Percentiles rank a stretch among this genome's conserved stretches.
These are phyloP conservation scores for Fusarium sp. DNA, from an alignment of 2,329 filamentous ascomycete species.

Conservation along the genomic window DNA sequence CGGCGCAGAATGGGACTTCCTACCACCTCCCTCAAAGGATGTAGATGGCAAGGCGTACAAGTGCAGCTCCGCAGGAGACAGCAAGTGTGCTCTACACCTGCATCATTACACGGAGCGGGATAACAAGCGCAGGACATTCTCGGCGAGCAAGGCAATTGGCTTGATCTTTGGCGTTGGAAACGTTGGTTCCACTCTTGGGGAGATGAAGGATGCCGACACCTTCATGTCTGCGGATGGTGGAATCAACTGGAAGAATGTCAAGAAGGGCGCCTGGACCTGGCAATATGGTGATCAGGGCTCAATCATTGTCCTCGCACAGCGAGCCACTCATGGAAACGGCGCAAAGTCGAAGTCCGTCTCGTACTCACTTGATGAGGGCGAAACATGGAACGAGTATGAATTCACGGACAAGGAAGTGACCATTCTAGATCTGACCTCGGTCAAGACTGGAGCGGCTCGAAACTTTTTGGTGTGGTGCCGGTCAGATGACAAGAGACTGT, in stretches of 20 bases:
- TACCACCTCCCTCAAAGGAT: conserved; percentile 76
- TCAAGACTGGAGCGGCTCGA: conserved; percentile 85
- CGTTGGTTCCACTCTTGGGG: conserved; percentile 74
- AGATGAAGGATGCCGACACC: conserved; percentile 78
- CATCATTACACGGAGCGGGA: conserved; percentile 93
- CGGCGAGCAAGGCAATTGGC: conserved; percentile 85
- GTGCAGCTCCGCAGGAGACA: conserved; percentile 68
- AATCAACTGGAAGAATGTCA: conserved; percentile 82
- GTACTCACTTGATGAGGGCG: conserved; percentile 83
- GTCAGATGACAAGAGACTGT: conserved; percentile 61
- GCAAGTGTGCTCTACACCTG: conserved; percentile 85
- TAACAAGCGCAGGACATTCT: conserved; percentile 85
- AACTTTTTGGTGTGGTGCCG: conserved; percentile 93
- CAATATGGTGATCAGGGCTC: conserved; percentile 96
- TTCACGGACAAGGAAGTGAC: conserved; percentile 76
- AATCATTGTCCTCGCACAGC: conserved; percentile 84
- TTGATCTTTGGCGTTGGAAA: conserved; percentile 93
- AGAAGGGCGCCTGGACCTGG: conserved; percentile 90
- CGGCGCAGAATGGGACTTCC: conserved; percentile 81
- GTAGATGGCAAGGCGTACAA: conserved; percentile 73
- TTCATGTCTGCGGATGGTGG: conserved; percentile 94
- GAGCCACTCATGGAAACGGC: conserved; percentile 69
- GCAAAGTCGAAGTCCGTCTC: conserved; percentile 73
- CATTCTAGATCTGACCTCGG: conserved; percentile 82
- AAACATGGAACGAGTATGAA: conserved; percentile 76